Conservation (phyloP, 139 green algal genomes). For the Spirogloea muscicola region DNA sequence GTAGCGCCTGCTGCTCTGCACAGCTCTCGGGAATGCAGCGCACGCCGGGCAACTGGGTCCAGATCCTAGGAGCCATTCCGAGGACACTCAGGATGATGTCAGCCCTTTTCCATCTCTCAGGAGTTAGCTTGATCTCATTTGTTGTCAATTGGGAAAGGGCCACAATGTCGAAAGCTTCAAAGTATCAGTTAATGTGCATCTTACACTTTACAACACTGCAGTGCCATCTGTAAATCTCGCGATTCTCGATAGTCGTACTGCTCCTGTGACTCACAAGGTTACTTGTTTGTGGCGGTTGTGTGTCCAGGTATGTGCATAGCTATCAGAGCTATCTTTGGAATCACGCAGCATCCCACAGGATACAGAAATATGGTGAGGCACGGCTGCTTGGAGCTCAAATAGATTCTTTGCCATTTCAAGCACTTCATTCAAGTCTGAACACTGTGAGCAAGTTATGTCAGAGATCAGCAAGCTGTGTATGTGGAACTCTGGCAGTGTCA, state of each 20-base stretch:
- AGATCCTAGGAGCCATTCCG: constrained; percentile 61
- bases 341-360: constrained; percentile 60
- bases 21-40: constrained; percentile 18
- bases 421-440: neutral
- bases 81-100: constrained; percentile 74
- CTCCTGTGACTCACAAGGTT: too few species aligned
- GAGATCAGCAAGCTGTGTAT: too few species aligned
- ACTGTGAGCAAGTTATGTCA: too few species aligned
- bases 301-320: constrained; percentile 83
- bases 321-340: constrained; percentile 91
- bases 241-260: too few species aligned
- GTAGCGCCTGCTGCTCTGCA: too few species aligned
- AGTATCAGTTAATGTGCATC: too few species aligned
- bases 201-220: too few species aligned
- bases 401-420: neutral
- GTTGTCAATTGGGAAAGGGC: too few species aligned
- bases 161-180: too few species aligned
- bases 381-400: neutral
- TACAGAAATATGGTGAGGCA: constrained; percentile 54
- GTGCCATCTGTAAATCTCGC: too few species aligned
- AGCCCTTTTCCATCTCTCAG: constrained; percentile 24
- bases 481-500: too few species aligned
- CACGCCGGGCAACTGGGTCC: constrained; percentile 8
- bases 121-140: neutral
- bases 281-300: too few species aligned